Evolutionary conservation across 2,329 filamentous ascomycete genomes (phyloP).

Genomic region (Ceratocystis colombiana): DNA sequence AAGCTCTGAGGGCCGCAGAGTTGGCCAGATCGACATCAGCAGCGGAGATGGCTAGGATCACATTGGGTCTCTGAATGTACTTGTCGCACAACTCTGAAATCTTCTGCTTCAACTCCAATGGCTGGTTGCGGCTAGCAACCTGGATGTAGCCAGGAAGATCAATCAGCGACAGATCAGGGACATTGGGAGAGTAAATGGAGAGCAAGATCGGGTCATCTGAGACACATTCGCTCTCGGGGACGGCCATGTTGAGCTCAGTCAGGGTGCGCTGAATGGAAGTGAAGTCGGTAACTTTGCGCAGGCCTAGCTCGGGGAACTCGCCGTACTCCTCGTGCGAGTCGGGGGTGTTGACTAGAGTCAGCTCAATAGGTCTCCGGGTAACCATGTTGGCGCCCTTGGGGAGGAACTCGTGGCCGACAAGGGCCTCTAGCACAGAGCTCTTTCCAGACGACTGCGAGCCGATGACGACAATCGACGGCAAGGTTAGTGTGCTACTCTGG

Average conservation of each 20-base stretch:
- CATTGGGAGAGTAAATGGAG: slow-evolving; percentile 87
- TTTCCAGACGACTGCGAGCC: slow-evolving; percentile 97
- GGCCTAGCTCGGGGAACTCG: slow-evolving; percentile 84
- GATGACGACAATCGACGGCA: slow-evolving; percentile 98
- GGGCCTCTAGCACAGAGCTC: slow-evolving; percentile 91
- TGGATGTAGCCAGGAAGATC: slow-evolving; percentile 97
- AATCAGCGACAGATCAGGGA: slow-evolving; percentile 90
- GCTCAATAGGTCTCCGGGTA: slow-evolving; percentile 84
- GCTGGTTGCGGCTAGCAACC: slow-evolving; percentile 83
- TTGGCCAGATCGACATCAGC: slow-evolving; percentile 96
- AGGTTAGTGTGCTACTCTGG: slow-evolving; percentile 74
- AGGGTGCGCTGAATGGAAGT: slow-evolving; percentile 82
- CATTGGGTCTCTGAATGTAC: slow-evolving; percentile 91
- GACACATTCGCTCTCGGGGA: slow-evolving; percentile 83
- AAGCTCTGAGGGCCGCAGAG: slow-evolving; percentile 82
- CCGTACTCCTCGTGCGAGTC: slow-evolving; percentile 80
- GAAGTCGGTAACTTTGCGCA: slow-evolving; percentile 88
- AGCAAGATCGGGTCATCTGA: slow-evolving; percentile 95
- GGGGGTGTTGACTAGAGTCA: slow-evolving; percentile 91
- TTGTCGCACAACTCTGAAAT: slow-evolving; percentile 95
- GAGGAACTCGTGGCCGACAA: slow-evolving; percentile 94
- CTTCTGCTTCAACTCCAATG: slow-evolving; percentile 83
- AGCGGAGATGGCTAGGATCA: slow-evolving; percentile 93
- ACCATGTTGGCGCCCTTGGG: slow-evolving; percentile 99
- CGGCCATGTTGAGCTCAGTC: slow-evolving; percentile 88